Base-by-base conservation (phyloP, 805 yeast genomes). In the Groenewaldozyma tartarivorans region DNA sequence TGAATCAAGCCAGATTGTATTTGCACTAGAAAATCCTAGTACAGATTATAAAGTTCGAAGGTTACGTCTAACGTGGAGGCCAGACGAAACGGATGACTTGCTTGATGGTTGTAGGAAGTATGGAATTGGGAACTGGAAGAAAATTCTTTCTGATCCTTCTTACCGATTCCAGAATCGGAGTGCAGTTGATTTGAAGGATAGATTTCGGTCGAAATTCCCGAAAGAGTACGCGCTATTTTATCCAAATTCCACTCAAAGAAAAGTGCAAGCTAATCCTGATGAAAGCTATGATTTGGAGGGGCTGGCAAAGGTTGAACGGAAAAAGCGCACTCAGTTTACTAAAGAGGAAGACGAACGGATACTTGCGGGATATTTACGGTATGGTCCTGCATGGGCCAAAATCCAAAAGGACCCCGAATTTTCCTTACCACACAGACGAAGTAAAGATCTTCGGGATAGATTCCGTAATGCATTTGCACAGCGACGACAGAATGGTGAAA, bases 71-170 rank as follows among this genome's bases (percentile, higher is more conserved):
- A 58, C 60, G n/a, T 66, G 71, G 71, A 57, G 68, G 21, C 67
- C 63, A 35, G 60, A 57, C 40, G 71, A 66, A 49, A 66, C 71
- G 4, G 56, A 57, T 17, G 58, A 63, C 42, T 56, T 66, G 5
- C 54, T 67, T 55, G 63, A 63, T 33, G 71, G 72, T 32, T 67
- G 72, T 51, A 58, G 55, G 41, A 55, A 55, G 27, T 63, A 63
- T 45, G 68, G 68, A 4, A 68, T 63, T 5, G 71, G 71, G 39
- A 66, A 67, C 56, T 66, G 71, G 71, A 66, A 66, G 48, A 67
- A 67, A 55, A 66, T 66, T 24, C 54, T 66, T 35, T 61, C 60
- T 16, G 71, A 66, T 46, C 62, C 65, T 18, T 44, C 51, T n/a
- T 58, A 61, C 47, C 53, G 53, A 36, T 60, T 66, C 58, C 62